Conservation (phyloP, 768 basidiomycete species). For the Psilocybe cubensis region DNA sequence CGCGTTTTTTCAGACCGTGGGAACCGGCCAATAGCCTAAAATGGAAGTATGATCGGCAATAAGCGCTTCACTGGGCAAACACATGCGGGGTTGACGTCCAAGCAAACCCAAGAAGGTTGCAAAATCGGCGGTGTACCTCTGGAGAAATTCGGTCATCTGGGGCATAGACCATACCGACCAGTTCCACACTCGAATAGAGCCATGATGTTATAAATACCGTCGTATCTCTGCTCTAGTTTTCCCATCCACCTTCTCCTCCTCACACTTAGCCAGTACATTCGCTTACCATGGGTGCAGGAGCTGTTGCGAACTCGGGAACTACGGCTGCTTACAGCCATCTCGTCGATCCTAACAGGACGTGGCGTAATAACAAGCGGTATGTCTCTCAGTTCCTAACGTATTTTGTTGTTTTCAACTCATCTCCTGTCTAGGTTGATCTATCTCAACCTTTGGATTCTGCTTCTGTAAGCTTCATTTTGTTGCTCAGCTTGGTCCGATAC, state of each 20-base stretch:
- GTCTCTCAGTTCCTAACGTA: slow-evolving; percentile 12
- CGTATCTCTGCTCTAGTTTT: slow-evolving; percentile 23
- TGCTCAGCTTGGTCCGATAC: background rate
- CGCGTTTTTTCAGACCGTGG: slow-evolving; percentile 1
- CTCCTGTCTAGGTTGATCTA: slow-evolving; percentile 39
- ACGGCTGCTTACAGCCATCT: slow-evolving; percentile 52
- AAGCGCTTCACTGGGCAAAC: slow-evolving; percentile 6
- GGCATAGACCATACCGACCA: slow-evolving; percentile 22
- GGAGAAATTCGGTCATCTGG: slow-evolving; percentile 47
- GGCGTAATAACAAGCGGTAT: slow-evolving; percentile 81
- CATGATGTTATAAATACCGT: slow-evolving; percentile 35
- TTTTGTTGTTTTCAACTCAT: background rate
- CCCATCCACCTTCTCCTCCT: slow-evolving; percentile 31
- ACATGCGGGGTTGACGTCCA: slow-evolving; percentile 3
- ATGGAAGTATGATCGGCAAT: slow-evolving; percentile 6
- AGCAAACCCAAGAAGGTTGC: slow-evolving; percentile 8
- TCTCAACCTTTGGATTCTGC: slow-evolving; percentile 72
- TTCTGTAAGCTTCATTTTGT: slow-evolving; percentile 48
- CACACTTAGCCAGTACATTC: slow-evolving; percentile 20
- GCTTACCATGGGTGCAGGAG: slow-evolving; percentile 57
- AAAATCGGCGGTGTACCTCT: slow-evolving; percentile 40
- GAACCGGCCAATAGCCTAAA: slow-evolving; percentile 9
- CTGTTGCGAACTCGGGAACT: slow-evolving; percentile 37
- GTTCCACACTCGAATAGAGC: slow-evolving; percentile 12
- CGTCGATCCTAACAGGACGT: slow-evolving; percentile 66